Base-by-base conservation (phyloP, 495 filamentous ascomycete genomes). In the Platismatia glauca region DNA sequence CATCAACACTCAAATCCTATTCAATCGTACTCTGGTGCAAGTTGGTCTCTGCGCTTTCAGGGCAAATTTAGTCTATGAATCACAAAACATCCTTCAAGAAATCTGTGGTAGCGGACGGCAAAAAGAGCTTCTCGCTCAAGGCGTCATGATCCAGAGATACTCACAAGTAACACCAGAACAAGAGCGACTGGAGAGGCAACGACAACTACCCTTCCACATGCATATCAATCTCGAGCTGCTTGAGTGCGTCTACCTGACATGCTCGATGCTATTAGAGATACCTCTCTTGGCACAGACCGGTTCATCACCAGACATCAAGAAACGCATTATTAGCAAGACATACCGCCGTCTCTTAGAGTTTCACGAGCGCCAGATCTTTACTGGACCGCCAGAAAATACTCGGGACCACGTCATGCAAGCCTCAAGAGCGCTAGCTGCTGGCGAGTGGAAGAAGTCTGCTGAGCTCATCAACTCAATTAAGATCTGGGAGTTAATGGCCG, bases 281-380 rank as follows among this genome's bases (percentile, higher is more conserved):
- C 94, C 94, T 16, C 88, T 96, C 55, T 86, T 99, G 62, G 94
- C 94, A 34, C 95, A 97, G 73, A 93, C 90, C 55, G 95, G 95
- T 52, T 96, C 92, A 12, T 89, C 92, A 29, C 94, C 94, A 8
- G 95, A 97, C 74, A 85, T 97, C 75, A 94, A 91, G 82, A 96
- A 96, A 79, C 86, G 93, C 63, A 84, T 97, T 73, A 99, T 99
- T 76, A 96, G 91, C 80, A 99, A 99, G 84, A 97, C 95, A 7
- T 99, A 96, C 82, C 90, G 94, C 64, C 89, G 94, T 64, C 96
- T 97, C 88, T 81, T 99, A 57, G 95, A 99, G 74, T 99, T 97
- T 79, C 95, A 97, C 74, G 94, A 98, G 84, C 86, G 94, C 63
- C 95, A 97, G 72, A 96, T 98, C 67, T 98, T 98, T 82, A 97